Conservation (phyloP, 768 basidiomycete species). For the Gymnopilus dilepis region DNA sequence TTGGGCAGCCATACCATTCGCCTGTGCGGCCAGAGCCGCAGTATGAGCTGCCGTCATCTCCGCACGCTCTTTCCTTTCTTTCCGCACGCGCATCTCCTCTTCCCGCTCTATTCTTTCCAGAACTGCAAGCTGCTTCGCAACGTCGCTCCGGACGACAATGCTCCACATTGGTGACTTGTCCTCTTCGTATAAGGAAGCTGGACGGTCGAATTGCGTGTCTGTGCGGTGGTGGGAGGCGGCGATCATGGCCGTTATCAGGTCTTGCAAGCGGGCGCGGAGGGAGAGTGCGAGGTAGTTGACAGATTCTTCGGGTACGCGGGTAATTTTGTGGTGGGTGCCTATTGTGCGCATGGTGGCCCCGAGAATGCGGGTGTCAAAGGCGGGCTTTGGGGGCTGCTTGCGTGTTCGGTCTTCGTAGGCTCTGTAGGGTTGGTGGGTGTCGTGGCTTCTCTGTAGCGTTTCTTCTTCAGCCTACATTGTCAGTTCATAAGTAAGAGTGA, state of each 20-base stretch:
- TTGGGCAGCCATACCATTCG: constrained; percentile 40
- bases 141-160: constrained; percentile 75
- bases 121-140: constrained; percentile 75
- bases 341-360: constrained; percentile 72
- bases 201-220: constrained; percentile 71
- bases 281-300: constrained; percentile 82
- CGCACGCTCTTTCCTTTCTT: constrained; percentile 79
- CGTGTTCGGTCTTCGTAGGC: constrained; percentile 78
- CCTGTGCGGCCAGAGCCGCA: constrained; percentile 64
- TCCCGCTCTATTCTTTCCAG: constrained; percentile 84
- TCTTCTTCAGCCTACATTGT: constrained; percentile 81
- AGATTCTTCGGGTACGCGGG: constrained; percentile 68
- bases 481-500: neutral
- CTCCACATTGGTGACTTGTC: constrained; percentile 84
- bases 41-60: constrained; percentile 76
- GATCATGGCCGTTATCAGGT: constrained; percentile 71
- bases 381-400: constrained; percentile 72
- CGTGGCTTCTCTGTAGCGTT: constrained; percentile 68
- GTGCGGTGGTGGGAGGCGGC: constrained; percentile 70
- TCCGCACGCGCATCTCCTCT: constrained; percentile 75
- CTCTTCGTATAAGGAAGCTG: constrained; percentile 67
- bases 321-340: constrained; percentile 70
- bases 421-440: constrained; percentile 66
- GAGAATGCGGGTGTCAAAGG: constrained; percentile 71
- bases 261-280: constrained; percentile 74